Evolutionary conservation across 768 basidiomycete species (phyloP).

Genomic region (Mycena haematopus): DNA sequence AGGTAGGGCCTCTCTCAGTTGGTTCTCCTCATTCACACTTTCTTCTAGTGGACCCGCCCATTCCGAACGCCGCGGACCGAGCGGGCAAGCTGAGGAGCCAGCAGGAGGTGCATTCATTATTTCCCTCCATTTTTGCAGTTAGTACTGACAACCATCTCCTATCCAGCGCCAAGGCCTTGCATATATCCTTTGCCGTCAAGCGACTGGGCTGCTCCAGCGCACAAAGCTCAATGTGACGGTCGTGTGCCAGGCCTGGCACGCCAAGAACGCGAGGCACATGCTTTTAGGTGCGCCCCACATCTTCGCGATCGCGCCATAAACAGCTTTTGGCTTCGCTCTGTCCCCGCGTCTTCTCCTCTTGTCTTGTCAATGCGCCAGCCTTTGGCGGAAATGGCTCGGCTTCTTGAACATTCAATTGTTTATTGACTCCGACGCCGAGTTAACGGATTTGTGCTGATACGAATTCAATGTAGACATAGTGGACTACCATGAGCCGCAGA

Average conservation of each 20-base stretch:
- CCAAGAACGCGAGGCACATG: conserved; percentile 94
- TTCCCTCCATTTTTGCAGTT: background rate
- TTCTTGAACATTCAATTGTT: no score
- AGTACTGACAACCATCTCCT: conserved; percentile 12
- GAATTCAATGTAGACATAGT: conserved; percentile 64
- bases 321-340: conserved; percentile 1
- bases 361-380: background rate
- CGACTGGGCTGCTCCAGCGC: conserved; percentile 87
- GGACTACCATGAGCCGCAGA: conserved; percentile 84
- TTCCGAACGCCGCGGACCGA: conserved; percentile 77
- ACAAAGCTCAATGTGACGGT: conserved; percentile 88
- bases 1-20: conserved; percentile 52
- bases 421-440: background rate
- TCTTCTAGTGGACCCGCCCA: conserved; percentile 68
- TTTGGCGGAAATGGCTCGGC: no score
- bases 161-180: conserved; percentile 84
- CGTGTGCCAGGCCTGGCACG: conserved; percentile 94
- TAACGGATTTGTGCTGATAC: background rate
- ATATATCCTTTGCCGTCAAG: conserved; percentile 89
- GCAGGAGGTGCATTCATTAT: conserved; percentile 74
- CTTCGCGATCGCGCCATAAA: background rate
- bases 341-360: background rate
- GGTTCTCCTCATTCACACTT: no score
- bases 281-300: conserved; percentile 60
- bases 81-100: conserved; percentile 83